These are phyloP conservation scores for Taxillus chinensis DNA, from an alignment of 164 flowering plant species.

Conservation along the genomic window DNA sequence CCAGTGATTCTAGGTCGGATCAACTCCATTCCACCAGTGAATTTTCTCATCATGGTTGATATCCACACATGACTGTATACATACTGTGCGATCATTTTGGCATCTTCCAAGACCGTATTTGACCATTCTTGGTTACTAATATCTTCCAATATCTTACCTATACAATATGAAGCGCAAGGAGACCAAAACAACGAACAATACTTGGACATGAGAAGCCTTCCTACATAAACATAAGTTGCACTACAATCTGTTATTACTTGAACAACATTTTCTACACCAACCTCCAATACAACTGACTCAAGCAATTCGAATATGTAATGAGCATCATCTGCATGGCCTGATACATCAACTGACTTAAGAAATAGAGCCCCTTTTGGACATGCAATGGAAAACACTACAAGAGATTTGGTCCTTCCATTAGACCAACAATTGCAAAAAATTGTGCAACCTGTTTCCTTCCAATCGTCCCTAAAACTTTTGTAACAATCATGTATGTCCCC, in stretches of 20 bases:
- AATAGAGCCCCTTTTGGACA: slow-evolving; percentile 53
- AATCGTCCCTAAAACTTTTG: slow-evolving; percentile 36
- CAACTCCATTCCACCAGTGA: slow-evolving; percentile 50
- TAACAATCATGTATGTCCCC: slow-evolving; percentile 33
- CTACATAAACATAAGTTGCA: slow-evolving; percentile 43
- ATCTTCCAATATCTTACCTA: slow-evolving; percentile 61
- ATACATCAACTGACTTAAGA: slow-evolving; percentile 50
- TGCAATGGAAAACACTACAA: slow-evolving; percentile 41
- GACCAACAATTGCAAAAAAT: slow-evolving; percentile 53
- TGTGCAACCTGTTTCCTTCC: slow-evolving; percentile 65
- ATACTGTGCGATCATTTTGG: slow-evolving; percentile 35
- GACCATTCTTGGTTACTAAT: slow-evolving; percentile 49
- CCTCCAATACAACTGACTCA: slow-evolving; percentile 48
- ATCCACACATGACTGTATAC: slow-evolving; percentile 44
- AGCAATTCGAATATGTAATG: slow-evolving; percentile 44
- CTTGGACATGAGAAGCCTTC: slow-evolving; percentile 50
- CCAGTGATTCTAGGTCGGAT: slow-evolving; percentile 39
- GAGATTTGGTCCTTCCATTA: slow-evolving; percentile 36
- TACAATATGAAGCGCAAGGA: slow-evolving; percentile 68
- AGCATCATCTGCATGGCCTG: slow-evolving; percentile 48
- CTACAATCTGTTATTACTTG: slow-evolving; percentile 59
- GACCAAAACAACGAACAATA: slow-evolving; percentile 57
- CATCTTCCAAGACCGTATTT: slow-evolving; percentile 43
- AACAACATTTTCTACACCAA: slow-evolving; percentile 61
- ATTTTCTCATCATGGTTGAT: slow-evolving; percentile 44